phyloP scores from a whole-genome alignment of 1,139 yeast species.

The Lodderomyces jiufengensis region DNA sequence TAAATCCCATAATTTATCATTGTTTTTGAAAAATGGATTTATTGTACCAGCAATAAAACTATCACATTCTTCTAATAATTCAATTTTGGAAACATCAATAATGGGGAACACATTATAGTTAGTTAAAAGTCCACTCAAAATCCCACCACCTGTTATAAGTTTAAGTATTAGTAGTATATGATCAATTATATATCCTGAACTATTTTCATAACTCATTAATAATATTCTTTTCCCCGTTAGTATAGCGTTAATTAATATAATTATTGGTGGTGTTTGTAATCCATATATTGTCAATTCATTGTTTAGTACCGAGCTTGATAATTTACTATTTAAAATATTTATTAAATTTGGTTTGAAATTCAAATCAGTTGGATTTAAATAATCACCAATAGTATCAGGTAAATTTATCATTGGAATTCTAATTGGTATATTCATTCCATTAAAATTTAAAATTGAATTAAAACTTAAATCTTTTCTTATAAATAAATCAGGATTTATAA shows the following conservation, averaged over 20 bases:
- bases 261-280: slow-evolving; percentile 54
- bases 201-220: slow-evolving; percentile 52
- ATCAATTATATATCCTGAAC: slow-evolving; percentile 55
- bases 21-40: slow-evolving; percentile 60
- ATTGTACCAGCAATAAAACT: slow-evolving; percentile 66
- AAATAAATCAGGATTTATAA: slow-evolving; percentile 29
- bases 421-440: slow-evolving; percentile 42
- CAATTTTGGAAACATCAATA: slow-evolving; percentile 59
- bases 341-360: slow-evolving; percentile 43
- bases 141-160: slow-evolving; percentile 57
- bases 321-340: slow-evolving; percentile 33
- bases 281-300: slow-evolving; percentile 52
- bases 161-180: slow-evolving; percentile 51
- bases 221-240: slow-evolving; percentile 56
- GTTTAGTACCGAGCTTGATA: slow-evolving; percentile 27
- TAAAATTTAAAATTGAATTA: slow-evolving; percentile 36
- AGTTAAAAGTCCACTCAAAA: slow-evolving; percentile 47
- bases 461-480: slow-evolving; percentile 45
- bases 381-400: slow-evolving; percentile 45
- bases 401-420: slow-evolving; percentile 40
- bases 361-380: slow-evolving; percentile 44
- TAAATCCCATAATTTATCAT: slow-evolving; percentile 57
- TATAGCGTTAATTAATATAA: slow-evolving; percentile 53
- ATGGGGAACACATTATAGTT: slow-evolving; percentile 56
- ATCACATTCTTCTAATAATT: slow-evolving; percentile 48